Conservation (phyloP, 2,329 filamentous ascomycete species). For the Zymoseptoria passerinii region DNA sequence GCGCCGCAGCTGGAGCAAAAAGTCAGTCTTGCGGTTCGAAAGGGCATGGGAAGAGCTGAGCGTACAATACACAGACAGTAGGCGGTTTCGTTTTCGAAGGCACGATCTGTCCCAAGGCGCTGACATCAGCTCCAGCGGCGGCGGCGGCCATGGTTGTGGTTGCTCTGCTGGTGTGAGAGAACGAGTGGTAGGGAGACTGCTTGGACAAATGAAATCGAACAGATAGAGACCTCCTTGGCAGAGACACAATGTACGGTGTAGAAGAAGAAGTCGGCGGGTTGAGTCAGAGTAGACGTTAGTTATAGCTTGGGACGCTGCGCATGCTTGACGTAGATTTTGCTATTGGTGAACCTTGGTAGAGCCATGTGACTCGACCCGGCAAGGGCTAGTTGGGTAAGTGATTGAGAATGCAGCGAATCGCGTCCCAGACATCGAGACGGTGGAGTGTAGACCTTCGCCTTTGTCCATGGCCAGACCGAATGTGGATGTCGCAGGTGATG, state of each 20-base stretch:
- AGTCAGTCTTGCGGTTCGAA: background rate
- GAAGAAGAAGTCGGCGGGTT: background rate
- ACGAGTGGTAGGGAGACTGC: background rate
- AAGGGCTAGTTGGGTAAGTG: background rate
- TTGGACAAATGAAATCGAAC: background rate
- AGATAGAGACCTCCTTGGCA: background rate
- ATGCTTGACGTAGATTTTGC: background rate
- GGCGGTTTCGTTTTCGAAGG: slow-evolving; percentile 34
- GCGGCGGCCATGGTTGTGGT: background rate
- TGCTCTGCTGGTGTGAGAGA: background rate
- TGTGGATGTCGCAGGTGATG: background rate
- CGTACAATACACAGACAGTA: slow-evolving; percentile 81
- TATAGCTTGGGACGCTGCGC: background rate
- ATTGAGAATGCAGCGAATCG: background rate
- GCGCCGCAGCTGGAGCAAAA: slow-evolving; percentile 62
- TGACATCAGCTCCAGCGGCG: background rate
- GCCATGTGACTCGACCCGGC: background rate
- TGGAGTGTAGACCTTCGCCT: background rate
- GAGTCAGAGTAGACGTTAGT: background rate
- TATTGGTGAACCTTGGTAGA: background rate
- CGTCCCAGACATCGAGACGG: background rate
- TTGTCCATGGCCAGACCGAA: background rate
- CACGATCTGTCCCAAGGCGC: background rate
- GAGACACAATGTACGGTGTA: background rate
- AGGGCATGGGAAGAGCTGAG: slow-evolving; percentile 1